Percentiles rank a stretch among this genome's conserved stretches.
Conservation (phyloP, 306 rosid species). For the Casuarina equisetifolia region DNA sequence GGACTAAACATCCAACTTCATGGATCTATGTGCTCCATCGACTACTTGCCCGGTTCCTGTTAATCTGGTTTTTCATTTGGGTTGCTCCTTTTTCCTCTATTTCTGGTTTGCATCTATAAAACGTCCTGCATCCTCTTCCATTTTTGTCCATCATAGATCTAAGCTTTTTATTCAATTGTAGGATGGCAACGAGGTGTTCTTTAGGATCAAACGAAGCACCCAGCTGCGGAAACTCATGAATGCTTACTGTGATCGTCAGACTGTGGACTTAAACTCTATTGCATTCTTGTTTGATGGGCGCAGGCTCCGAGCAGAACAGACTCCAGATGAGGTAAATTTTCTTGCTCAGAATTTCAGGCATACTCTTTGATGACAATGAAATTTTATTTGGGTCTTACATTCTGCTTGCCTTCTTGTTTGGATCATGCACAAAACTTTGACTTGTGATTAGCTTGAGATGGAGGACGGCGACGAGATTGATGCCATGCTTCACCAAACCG, state of each 20-base stretch:
- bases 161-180: conserved; percentile 13
- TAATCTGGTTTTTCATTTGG: neutral
- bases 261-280: conserved; percentile 52
- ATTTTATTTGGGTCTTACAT: neutral
- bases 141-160: neutral
- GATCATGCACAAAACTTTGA: neutral
- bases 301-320: conserved; percentile 58
- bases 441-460: conserved; percentile 42
- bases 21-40: too few species aligned
- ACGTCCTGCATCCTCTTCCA: neutral
- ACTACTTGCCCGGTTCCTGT: neutral
- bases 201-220: conserved; percentile 58
- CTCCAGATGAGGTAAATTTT: conserved; percentile 59
- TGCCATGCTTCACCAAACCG: conserved; percentile 57
- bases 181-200: conserved; percentile 63
- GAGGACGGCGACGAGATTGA: conserved; percentile 55
- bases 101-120: neutral
- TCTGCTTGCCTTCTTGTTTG: conserved; percentile 8
- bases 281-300: conserved; percentile 79
- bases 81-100: neutral
- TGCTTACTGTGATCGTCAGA: conserved; percentile 61
- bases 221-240: conserved; percentile 59
- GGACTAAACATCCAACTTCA: too few species aligned
- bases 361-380: neutral
- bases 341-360: neutral